Base-by-base conservation (phyloP, 2,329 filamentous ascomycete species). In the Aspergillus melleus region DNA sequence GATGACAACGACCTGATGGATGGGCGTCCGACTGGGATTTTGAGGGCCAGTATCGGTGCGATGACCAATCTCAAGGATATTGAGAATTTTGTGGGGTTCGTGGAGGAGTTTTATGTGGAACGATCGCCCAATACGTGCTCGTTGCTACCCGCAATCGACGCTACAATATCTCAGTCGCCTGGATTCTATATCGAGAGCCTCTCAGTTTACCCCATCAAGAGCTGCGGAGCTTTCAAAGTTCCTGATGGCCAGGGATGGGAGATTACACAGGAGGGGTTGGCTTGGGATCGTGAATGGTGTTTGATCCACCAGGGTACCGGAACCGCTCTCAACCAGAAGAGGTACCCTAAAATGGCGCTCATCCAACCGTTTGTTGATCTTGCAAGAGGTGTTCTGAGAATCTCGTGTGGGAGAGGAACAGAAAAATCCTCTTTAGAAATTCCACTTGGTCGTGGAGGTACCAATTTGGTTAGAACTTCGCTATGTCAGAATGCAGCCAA, bases 231-330 rank as follows among this genome's bases (percentile, higher is more conserved):
- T 0, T 96, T 90, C 73, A 80, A 80, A 39, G 81, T 98, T 30
- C 89, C 92, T 1, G 62, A 77, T 0, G 83, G 80, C 2, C 79
- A 78, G 8, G 71, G 81, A 14, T 99, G 95, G 95, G 87, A 90
- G 67, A 83, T 98, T 20, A 86, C 85, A 57, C 81, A 84, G 8
- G 92, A 97, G 77, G 95, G 95, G 0, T 81, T 99, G 2, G 90
- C 88, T 9, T 98, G 94, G 92, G 95, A 99, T 74, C 85, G 95
- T 62, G 94, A 98, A 79, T 99, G 95, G 94, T 98, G 94, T 76
- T 80, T 99, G 20, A 83, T 99, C 14, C 93, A 97, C 72, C 85
- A 88, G 70, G 92, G 91, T 49, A 96, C 93, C 1, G 90, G 91
- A 0, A 87, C 88, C 67, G 92, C 90, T 6, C 80, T 99, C 56